These are phyloP conservation scores for Sugiyamaella sp. DNA, from an alignment of 1,139 yeast genomes.

Conservation along the genomic window DNA sequence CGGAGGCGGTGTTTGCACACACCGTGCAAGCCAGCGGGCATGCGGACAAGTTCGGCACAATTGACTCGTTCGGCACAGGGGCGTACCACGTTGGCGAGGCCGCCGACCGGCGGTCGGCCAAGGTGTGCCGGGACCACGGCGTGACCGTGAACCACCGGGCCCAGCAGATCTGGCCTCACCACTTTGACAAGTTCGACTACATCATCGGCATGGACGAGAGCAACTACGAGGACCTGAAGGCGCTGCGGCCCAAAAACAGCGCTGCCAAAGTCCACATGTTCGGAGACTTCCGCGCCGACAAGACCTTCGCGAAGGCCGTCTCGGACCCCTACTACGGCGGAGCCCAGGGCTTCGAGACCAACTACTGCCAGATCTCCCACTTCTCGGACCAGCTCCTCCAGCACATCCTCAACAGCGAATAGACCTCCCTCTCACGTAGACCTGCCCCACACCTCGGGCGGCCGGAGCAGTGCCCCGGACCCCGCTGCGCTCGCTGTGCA, in stretches of 20 bases:
- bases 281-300: constrained; percentile 72
- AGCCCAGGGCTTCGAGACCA: constrained; percentile 73
- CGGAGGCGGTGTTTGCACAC: constrained; percentile 85
- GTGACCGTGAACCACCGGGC: constrained; percentile 77
- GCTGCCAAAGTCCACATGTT: constrained; percentile 50
- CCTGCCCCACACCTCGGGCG: constrained; percentile 1
- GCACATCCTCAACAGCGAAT: constrained; percentile 14
- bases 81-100: constrained; percentile 80
- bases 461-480: not conserved
- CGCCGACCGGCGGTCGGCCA: constrained; percentile 75
- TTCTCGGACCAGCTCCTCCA: constrained; percentile 48
- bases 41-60: constrained; percentile 49
- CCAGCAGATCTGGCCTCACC: constrained; percentile 62
- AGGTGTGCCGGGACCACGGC: constrained; percentile 69
- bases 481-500: too few relatives aligned
- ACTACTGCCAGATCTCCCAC: constrained; percentile 71
- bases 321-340: constrained; percentile 96
- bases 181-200: constrained; percentile 76
- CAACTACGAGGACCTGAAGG: constrained; percentile 54
- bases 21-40: constrained; percentile 56
- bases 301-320: constrained; percentile 57
- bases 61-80: constrained; percentile 90
- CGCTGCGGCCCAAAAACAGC: constrained; percentile 55
- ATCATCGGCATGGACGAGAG: constrained; percentile 69
- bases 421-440: not conserved